These are phyloP conservation scores for Metarhizium rileyi DNA, from an alignment of 2,329 filamentous ascomycete species.

Conservation along the genomic window DNA sequence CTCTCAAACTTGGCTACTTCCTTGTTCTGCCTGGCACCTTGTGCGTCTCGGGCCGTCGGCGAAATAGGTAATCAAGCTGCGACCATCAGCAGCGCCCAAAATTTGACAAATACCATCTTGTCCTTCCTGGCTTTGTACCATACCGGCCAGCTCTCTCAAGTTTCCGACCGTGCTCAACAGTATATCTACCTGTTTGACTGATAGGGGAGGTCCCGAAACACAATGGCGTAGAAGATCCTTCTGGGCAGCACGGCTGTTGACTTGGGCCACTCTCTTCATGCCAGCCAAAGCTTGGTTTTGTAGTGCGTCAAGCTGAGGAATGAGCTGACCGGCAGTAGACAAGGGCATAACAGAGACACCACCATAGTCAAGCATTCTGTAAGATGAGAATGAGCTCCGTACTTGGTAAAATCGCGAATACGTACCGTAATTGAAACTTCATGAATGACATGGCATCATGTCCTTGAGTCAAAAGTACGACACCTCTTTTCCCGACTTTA, in stretches of 20 bases:
- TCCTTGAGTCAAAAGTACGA: slow-evolving; percentile 34
- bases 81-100: slow-evolving; percentile 21
- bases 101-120: slow-evolving; percentile 14
- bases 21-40: background rate
- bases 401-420: background rate
- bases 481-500: slow-evolving; percentile 28
- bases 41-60: slow-evolving; percentile 11
- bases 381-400: background rate
- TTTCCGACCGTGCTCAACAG: slow-evolving; percentile 18
- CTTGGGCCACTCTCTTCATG: background rate
- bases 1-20: background rate
- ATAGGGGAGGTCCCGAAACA: slow-evolving; percentile 18
- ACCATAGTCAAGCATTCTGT: slow-evolving; percentile 23
- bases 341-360: slow-evolving; percentile 34
- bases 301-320: slow-evolving; percentile 29
- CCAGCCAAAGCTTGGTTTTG: slow-evolving; percentile 14
- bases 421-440: slow-evolving; percentile 35
- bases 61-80: slow-evolving; percentile 21
- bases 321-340: slow-evolving; percentile 23
- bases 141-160: slow-evolving; percentile 18
- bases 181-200: slow-evolving; percentile 15
- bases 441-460: slow-evolving; percentile 25
- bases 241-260: background rate
- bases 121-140: slow-evolving; percentile 10
- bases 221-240: slow-evolving; percentile 12